Evolutionary conservation across 129 eudicot genomes (phyloP).

Genomic region (Arctium minus): DNA sequence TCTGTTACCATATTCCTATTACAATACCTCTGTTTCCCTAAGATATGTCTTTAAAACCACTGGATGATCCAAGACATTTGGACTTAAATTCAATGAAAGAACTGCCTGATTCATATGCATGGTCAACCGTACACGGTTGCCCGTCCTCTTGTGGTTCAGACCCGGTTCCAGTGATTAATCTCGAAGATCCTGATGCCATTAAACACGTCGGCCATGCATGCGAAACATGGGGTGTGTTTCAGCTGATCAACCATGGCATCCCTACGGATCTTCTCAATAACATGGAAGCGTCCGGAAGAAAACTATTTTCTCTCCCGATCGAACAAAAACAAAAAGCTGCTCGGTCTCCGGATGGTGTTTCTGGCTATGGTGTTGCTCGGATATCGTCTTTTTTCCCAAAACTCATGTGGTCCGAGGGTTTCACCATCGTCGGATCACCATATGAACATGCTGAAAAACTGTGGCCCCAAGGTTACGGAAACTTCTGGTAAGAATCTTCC

Average conservation of each 20-base stretch:
- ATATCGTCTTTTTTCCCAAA: slow-evolving; percentile 79
- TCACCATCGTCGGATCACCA: slow-evolving; percentile 80
- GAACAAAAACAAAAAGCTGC: slow-evolving; percentile 77
- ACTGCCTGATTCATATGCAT: slow-evolving; percentile 79
- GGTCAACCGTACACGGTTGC: slow-evolving; percentile 31
- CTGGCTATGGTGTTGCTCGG: slow-evolving; percentile 82
- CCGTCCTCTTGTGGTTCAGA: slow-evolving; percentile 10
- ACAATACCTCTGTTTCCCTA: background rate
- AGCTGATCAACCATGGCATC: slow-evolving; percentile 63
- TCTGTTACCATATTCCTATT: background rate
- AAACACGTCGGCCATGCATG: slow-evolving; percentile 75
- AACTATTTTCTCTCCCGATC: slow-evolving; percentile 68
- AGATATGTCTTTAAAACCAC: slow-evolving; percentile 37
- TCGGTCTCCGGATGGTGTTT: slow-evolving; percentile 48
- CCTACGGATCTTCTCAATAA: slow-evolving; percentile 33
- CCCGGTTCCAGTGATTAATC: slow-evolving; percentile 55
- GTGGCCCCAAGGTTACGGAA: slow-evolving; percentile 71
- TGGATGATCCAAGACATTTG: slow-evolving; percentile 21
- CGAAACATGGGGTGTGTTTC: slow-evolving; percentile 88
- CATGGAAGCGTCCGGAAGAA: slow-evolving; percentile 44
- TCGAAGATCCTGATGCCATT: slow-evolving; percentile 39
- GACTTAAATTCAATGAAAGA: slow-evolving; percentile 67
- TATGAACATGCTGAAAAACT: slow-evolving; percentile 70
- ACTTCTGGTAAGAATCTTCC: slow-evolving; percentile 60
- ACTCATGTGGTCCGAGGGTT: slow-evolving; percentile 94